Evolutionary conservation across 1,284 basidiomycete genomes (phyloP).

Genomic region (Apiotrichum akiyoshidainum): DNA sequence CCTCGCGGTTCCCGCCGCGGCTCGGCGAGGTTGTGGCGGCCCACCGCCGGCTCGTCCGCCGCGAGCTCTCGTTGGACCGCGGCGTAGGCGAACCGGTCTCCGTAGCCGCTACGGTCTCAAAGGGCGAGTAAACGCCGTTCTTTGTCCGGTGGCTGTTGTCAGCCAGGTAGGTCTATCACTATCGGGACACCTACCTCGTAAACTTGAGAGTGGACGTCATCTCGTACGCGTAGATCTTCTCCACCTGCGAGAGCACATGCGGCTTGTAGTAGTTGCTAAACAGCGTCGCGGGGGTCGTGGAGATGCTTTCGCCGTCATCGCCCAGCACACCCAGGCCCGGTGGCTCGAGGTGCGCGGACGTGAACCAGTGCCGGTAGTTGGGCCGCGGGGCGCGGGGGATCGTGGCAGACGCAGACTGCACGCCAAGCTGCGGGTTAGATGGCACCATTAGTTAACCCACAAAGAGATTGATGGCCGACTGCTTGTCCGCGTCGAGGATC

Average conservation of each 20-base stretch:
- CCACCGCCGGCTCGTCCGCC: constrained; percentile 42
- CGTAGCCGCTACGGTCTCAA: constrained; percentile 24
- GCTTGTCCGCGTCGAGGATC: constrained; percentile 93
- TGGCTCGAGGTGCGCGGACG: constrained; percentile 64
- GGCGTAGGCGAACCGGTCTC: background rate
- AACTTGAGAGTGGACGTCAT: constrained; percentile 23
- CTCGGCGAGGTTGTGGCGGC: constrained; percentile 3
- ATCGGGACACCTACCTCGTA: constrained; percentile 31
- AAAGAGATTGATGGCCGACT: constrained; percentile 95
- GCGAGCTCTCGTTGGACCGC: constrained; percentile 12
- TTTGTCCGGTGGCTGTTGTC: constrained; percentile 34
- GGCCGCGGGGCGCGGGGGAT: constrained; percentile 45
- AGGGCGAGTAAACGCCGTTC: constrained; percentile 40
- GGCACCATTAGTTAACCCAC: constrained; percentile 16
- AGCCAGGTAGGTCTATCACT: constrained; percentile 14
- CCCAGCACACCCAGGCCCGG: constrained; percentile 43
- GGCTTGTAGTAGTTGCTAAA: constrained; percentile 92
- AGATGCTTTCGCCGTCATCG: constrained; percentile 20
- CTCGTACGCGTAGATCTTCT: constrained; percentile 61
- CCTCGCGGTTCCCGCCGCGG: constrained; percentile 3
- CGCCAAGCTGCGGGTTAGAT: constrained; percentile 59
- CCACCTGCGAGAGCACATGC: constrained; percentile 50
- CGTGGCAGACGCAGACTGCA: constrained; percentile 51
- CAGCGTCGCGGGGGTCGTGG: constrained; percentile 57
- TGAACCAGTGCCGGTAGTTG: constrained; percentile 78